Percentiles rank a stretch among this genome's conserved stretches.
Conservation (phyloP, 129 eudicot genomes). For the Silybum marianum region DNA sequence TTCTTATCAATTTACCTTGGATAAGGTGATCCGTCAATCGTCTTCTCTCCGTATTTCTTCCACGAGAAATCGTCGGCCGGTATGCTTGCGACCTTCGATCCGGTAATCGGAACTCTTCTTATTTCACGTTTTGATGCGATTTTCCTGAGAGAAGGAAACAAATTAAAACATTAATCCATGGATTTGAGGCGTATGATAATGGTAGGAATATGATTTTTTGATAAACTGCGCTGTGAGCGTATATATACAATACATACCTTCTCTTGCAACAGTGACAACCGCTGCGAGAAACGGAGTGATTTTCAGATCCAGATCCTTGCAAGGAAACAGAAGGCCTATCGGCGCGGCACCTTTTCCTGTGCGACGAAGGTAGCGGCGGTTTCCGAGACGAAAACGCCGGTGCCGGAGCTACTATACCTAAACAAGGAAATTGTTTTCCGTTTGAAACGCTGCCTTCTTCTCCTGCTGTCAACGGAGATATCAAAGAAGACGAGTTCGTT, state of each 20-base stretch:
- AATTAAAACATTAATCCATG: not conserved
- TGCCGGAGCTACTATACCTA: slow-evolving; percentile 37
- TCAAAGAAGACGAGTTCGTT: slow-evolving; percentile 61
- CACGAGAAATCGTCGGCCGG: slow-evolving; percentile 87
- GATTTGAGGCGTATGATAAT: not conserved
- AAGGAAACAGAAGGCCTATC: slow-evolving; percentile 42
- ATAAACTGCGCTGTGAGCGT: slow-evolving; percentile 9
- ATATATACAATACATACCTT: slow-evolving; percentile 36
- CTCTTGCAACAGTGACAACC: slow-evolving; percentile 60
- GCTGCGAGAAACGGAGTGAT: slow-evolving; percentile 18
- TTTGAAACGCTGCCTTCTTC: slow-evolving; percentile 67
- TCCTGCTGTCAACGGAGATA: slow-evolving; percentile 51
- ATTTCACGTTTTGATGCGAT: slow-evolving; percentile 39
- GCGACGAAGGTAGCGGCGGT: slow-evolving; percentile 66
- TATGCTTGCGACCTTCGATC: slow-evolving; percentile 64
- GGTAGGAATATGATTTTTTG: not conserved
- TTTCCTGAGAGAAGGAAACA: slow-evolving; percentile 47
- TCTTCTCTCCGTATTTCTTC: slow-evolving; percentile 89
- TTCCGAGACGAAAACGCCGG: slow-evolving; percentile 52
- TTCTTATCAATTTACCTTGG: slow-evolving; percentile 55
- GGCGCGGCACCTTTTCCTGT: slow-evolving; percentile 48
- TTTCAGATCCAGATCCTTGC: slow-evolving; percentile 26
- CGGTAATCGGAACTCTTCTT: slow-evolving; percentile 52
- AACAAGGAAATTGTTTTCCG: slow-evolving; percentile 44
- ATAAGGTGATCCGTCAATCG: slow-evolving; percentile 60